These are phyloP conservation scores for Alternaria dauci DNA, from an alignment of 2,329 filamentous ascomycete genomes.

Conservation along the genomic window DNA sequence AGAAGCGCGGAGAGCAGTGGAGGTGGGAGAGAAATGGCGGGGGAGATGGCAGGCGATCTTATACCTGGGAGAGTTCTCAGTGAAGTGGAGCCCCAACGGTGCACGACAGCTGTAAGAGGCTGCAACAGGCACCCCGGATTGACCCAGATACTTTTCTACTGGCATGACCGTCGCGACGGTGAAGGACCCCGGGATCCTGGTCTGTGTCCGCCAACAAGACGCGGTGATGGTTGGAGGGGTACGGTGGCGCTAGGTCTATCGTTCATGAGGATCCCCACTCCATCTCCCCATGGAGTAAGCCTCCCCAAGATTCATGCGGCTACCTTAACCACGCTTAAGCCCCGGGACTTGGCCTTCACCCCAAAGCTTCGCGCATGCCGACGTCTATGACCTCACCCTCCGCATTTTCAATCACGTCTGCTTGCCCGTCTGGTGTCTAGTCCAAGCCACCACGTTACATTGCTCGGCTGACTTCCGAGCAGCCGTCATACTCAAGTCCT, in stretches of 20 bases:
- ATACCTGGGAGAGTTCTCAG: constrained; percentile 11
- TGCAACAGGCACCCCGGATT: neutral
- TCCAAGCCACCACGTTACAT: constrained; percentile 14
- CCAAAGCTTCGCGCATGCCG: constrained; percentile 13
- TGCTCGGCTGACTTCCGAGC: constrained; percentile 6
- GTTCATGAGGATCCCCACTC: constrained; percentile 15
- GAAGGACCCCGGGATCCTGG: constrained; percentile 9
- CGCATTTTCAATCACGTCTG: neutral
- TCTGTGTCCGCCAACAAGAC: constrained; percentile 8
- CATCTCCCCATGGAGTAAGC: constrained; percentile 19
- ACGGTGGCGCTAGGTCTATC: constrained; percentile 5
- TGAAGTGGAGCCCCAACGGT: constrained; percentile 16
- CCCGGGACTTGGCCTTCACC: constrained; percentile 8
- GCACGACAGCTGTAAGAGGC: constrained; percentile 14
- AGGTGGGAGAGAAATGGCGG: constrained; percentile 6
- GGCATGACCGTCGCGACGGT: constrained; percentile 1
- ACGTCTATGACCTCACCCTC: constrained; percentile 15
- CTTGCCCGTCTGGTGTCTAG: neutral
- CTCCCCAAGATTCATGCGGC: constrained; percentile 11
- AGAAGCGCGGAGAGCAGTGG: neutral
- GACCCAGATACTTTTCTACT: neutral
- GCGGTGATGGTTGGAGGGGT: constrained; percentile 11
- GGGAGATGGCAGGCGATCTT: constrained; percentile 13
- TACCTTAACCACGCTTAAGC: constrained; percentile 14
- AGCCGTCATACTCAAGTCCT: neutral